A percentile compares a stretch with the other conserved stretches of the same genome.
Conservation (phyloP, 352 stramenopile species). For the Pythium oligandrum region DNA sequence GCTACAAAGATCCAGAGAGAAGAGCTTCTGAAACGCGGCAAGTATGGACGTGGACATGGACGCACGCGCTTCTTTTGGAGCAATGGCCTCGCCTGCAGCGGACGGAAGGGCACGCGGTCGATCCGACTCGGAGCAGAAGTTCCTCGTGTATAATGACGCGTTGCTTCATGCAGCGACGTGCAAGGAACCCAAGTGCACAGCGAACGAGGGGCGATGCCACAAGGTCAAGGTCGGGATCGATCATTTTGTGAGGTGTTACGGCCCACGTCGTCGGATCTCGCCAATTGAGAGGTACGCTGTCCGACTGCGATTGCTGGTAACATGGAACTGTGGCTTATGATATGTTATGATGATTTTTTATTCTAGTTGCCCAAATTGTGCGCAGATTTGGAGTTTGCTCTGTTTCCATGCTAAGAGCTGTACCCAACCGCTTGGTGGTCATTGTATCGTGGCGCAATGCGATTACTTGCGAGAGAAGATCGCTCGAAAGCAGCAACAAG, state of each 20-base stretch:
- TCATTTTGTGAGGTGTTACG: constrained; percentile 85
- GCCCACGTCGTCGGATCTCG: constrained; percentile 53
- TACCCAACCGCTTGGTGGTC: constrained; percentile 35
- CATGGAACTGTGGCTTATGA: no score
- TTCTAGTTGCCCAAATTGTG: constrained; percentile 70
- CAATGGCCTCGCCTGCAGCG: constrained; percentile 2
- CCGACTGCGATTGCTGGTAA: neutral
- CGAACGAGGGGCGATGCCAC: constrained; percentile 63
- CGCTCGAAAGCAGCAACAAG: constrained; percentile 59
- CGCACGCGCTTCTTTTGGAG: constrained; percentile 4
- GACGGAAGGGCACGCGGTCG: neutral
- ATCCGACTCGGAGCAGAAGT: constrained; percentile 67
- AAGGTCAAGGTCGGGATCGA: constrained; percentile 88
- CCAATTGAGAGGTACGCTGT: constrained; percentile 70
- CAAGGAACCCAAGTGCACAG: constrained; percentile 46
- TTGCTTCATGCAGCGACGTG: constrained; percentile 70
- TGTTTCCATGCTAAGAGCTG: constrained; percentile 84
- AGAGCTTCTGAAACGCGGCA: no score
- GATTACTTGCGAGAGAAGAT: constrained; percentile 87
- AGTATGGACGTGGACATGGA: constrained; percentile 26
- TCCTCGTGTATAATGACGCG: constrained; percentile 82
- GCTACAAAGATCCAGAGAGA: no score
- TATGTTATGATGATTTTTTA: neutral
- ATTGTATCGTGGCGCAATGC: constrained; percentile 80
- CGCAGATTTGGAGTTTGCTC: constrained; percentile 83